Percentiles rank a stretch among this genome's conserved stretches.
Conservation (phyloP, 331 rosid genomes). For the Pyracantha coccinea region DNA sequence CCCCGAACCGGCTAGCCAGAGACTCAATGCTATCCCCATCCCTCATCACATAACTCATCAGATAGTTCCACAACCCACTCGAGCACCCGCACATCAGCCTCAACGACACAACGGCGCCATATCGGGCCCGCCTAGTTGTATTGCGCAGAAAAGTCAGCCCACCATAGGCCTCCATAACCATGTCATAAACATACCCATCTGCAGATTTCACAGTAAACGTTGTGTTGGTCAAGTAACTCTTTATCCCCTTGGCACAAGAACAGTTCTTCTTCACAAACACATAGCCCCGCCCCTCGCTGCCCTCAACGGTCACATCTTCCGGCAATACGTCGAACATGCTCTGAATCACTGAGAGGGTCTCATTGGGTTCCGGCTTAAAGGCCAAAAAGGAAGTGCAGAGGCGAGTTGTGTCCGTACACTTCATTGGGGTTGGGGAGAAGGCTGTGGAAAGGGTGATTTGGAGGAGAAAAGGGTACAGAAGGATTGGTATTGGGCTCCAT, state of each 20-base stretch:
- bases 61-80: constrained; percentile 83
- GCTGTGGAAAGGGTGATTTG: constrained; percentile 19
- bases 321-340: constrained; percentile 93
- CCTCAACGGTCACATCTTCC: constrained; percentile 68
- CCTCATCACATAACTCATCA: constrained; percentile 85
- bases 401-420: constrained; percentile 71
- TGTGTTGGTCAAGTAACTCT: constrained; percentile 59
- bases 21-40: constrained; percentile 80
- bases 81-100: constrained; percentile 91
- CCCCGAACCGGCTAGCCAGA: constrained; percentile 89
- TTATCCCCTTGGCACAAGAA: constrained; percentile 56
- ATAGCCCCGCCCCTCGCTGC: constrained; percentile 48
- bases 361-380: constrained; percentile 50
- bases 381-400: constrained; percentile 87
- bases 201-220: constrained; percentile 77
- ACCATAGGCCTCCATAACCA: constrained; percentile 68
- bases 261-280: constrained; percentile 77
- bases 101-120: constrained; percentile 74
- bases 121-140: constrained; percentile 47
- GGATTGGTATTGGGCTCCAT: constrained; percentile 14
- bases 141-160: constrained; percentile 65
- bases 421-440: constrained; percentile 48
- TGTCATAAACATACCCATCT: constrained; percentile 49
- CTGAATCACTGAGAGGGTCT: constrained; percentile 50
- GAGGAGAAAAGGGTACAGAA: constrained; percentile 25